Percentiles rank a stretch among this genome's conserved stretches.
Conservation (phyloP, 257 asterid species). For the Orobanche coerulescens region DNA sequence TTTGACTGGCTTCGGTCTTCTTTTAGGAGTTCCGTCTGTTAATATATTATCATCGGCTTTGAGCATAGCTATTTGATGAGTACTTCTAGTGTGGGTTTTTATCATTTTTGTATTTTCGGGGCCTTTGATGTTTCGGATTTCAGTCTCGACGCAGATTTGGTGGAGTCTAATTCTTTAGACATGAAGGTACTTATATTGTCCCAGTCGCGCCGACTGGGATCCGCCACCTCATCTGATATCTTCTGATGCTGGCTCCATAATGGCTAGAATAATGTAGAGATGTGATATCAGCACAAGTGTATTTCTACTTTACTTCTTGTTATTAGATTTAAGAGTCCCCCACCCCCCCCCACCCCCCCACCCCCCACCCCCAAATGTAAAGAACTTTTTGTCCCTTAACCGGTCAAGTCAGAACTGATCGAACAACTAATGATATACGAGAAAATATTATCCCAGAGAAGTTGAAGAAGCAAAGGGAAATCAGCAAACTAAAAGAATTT, state of each 20-base stretch:
- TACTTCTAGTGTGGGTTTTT: conserved; percentile 36
- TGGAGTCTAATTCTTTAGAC: conserved; percentile 56
- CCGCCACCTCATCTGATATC: conserved; percentile 70
- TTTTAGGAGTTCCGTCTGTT: conserved; percentile 50
- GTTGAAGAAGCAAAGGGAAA: too few species aligned
- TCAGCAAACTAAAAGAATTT: too few species aligned
- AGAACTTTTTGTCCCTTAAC: too few species aligned
- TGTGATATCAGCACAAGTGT: too few species aligned
- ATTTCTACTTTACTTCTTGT: too few species aligned
- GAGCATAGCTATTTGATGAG: conserved; percentile 60
- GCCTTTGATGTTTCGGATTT: conserved; percentile 17
- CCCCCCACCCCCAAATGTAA: too few species aligned
- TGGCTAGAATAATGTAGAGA: too few species aligned
- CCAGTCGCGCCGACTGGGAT: conserved; percentile 70
- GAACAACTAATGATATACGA: too few species aligned
- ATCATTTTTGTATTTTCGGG: conserved; percentile 31
- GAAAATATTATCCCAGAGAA: too few species aligned
- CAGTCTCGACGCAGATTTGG: conserved; percentile 26
- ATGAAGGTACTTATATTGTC: conserved; percentile 64
- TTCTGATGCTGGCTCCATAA: conserved; percentile 68
- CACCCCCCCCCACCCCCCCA: too few species aligned
- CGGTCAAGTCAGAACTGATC: too few species aligned
- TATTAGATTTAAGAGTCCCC: too few species aligned
- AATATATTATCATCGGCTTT: conserved; percentile 33
- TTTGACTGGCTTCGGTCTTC: conserved; percentile 42